A percentile compares a stretch with the other conserved stretches of the same genome.
Conservation (phyloP, 441 rosid genomes). For the Jatropha podagrica region DNA sequence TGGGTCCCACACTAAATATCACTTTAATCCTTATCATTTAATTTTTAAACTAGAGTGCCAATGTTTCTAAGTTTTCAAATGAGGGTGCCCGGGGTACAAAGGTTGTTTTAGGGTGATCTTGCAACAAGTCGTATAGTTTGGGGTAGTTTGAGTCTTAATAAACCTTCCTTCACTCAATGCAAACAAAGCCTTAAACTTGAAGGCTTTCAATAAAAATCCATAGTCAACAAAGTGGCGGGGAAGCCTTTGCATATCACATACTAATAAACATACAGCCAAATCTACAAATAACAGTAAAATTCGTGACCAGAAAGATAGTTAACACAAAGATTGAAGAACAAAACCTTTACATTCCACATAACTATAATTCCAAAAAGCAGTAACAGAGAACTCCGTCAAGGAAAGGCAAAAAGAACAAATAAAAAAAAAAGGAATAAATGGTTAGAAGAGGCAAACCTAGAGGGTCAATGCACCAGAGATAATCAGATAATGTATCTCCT, state of each 20-base stretch:
- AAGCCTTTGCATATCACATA: neutral
- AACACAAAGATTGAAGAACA: neutral
- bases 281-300: neutral
- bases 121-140: too few relatives aligned
- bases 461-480: constrained; percentile 98
- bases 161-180: too few relatives aligned
- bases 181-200: neutral
- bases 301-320: neutral
- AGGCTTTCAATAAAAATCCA: neutral
- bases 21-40: too few relatives aligned
- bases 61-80: too few relatives aligned
- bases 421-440: neutral
- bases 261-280: neutral
- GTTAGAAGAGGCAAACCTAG: constrained; percentile 57
- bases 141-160: too few relatives aligned
- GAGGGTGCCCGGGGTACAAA: too few relatives aligned
- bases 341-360: neutral
- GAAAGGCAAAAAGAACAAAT: neutral
- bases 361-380: neutral
- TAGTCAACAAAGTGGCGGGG: neutral
- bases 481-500: constrained; percentile 79
- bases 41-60: too few relatives aligned
- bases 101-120: too few relatives aligned
- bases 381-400: neutral
- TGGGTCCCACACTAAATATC: too few relatives aligned